Evolutionary conservation across 495 filamentous ascomycete genomes (phyloP), one percentile per base, ranked within the genome.

Genomic region (Aspergillus indologenus): DNA sequence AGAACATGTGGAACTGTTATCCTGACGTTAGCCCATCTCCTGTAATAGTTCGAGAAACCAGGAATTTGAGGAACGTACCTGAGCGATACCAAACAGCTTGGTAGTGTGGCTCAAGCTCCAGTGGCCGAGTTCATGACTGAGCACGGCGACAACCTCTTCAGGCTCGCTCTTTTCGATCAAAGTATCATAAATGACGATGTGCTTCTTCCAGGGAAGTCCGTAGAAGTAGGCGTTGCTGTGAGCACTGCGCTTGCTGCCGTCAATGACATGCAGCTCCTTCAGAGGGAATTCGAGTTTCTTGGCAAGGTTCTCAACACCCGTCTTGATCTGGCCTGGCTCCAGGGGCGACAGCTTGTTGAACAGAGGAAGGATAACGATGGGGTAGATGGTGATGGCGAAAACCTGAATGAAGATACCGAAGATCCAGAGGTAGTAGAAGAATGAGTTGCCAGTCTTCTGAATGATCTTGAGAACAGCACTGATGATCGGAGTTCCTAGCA

Each of bases 191-290:
- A 98, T 95, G 64, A 98, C 94, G 75, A 98, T 98, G 78, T 96
- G 94, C 83, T 98, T 98, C 83, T 96, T 97, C 92, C 94, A 98
- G 7, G 94, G 94, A 56, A 98, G 81, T 54, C 94, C 94, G 61
- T 94, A 96, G 77, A 98, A 98, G 75, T 98, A 98, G 47, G 94
- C 94, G 68, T 98, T 98, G 78, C 90, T 95, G 76, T 98, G 94
- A 26, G 94, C 91, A 66, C 89, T 93, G 61, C 94, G 87, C 83
- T 96, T 97, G 80, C 91, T 96, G 29, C 94, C 95, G 70, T 98
- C 94, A 65, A 98, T 98, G 63, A 97, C 92, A 65, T 94, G 87
- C 20, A 98, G 81, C 74, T 96, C 90, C 53, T 86, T 82, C 22
- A 98, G 81, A 6, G 94, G 94, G 75, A 98, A 98, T 50, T 96